A percentile compares a stretch with the other conserved stretches of the same genome.
Evolutionary conservation across 495 filamentous ascomycete genomes (phyloP).

Genomic region (Talaromyces adpressus): DNA sequence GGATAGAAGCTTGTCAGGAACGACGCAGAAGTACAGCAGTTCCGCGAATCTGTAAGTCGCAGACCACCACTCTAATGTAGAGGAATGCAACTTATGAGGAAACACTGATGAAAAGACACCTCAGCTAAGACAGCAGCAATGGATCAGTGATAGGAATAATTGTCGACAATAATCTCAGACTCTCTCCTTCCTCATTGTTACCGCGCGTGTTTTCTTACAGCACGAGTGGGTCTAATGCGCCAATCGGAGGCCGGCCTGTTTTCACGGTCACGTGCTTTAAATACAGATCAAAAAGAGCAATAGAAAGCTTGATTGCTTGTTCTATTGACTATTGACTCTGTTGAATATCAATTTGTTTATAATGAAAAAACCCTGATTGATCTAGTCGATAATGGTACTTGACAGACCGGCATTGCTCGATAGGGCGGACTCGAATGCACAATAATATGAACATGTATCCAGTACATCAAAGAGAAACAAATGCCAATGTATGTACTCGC

Average conservation of each 20-base stretch:
- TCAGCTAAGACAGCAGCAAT: not conserved
- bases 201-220: constrained; percentile 3
- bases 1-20: constrained; percentile 7
- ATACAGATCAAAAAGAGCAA: not conserved
- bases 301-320: not conserved
- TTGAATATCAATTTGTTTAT: not conserved
- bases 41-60: not conserved
- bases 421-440: not conserved
- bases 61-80: not conserved
- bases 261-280: not conserved
- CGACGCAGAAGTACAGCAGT: not conserved
- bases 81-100: not conserved
- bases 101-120: not conserved
- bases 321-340: not conserved
- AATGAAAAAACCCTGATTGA: not conserved
- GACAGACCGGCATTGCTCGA: not conserved
- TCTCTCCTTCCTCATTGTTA: constrained; percentile 1
- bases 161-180: not conserved
- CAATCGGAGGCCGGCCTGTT: not conserved
- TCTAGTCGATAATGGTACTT: not conserved
- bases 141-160: not conserved
- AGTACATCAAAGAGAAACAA: not conserved
- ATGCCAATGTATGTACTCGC: not conserved
- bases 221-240: not conserved
- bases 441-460: constrained; percentile 2